phyloP scores from a whole-genome alignment of 1,139 yeast genomes.

The Eremothecium cymbalariae region DNA sequence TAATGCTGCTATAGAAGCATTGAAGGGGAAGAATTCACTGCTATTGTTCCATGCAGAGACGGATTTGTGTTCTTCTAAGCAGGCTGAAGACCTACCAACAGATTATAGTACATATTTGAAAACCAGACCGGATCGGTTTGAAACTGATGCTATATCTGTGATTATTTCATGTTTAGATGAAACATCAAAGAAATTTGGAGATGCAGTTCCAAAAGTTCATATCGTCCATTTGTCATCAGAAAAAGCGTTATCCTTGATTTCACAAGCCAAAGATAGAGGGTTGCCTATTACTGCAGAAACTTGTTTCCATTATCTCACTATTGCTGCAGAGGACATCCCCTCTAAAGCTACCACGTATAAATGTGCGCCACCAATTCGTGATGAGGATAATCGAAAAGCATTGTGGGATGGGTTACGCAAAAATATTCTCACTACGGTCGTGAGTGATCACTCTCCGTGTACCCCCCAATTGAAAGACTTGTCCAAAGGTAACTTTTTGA shows the following conservation, averaged over 20 bases:
- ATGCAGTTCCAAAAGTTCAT: conserved; percentile 59
- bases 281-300: conserved; percentile 66
- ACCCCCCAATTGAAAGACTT: conserved; percentile 81
- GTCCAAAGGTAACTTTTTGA: conserved; percentile 76
- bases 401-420: conserved; percentile 70
- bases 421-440: conserved; percentile 72
- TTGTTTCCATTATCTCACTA: conserved; percentile 81
- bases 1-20: conserved; percentile 51
- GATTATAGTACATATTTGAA: conserved; percentile 66
- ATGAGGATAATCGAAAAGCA: conserved; percentile 56
- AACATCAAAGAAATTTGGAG: conserved; percentile 12
- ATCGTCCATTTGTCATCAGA: conserved; percentile 85
- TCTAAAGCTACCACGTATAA: conserved; percentile 73
- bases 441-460: conserved; percentile 93
- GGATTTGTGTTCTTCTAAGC: conserved; percentile 43
- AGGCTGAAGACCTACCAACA: conserved; percentile 50
- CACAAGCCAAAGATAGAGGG: conserved; percentile 51
- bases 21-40: conserved; percentile 56
- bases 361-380: conserved; percentile 91
- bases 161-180: conserved; percentile 55
- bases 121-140: conserved; percentile 83
- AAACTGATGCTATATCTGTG: conserved; percentile 70
- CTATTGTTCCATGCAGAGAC: conserved; percentile 92
- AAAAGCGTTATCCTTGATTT: conserved; percentile 65
- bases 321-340: conserved; percentile 69